phyloP scores from a whole-genome alignment of 2,329 filamentous ascomycete genomes.

The Trichophyton simii region DNA sequence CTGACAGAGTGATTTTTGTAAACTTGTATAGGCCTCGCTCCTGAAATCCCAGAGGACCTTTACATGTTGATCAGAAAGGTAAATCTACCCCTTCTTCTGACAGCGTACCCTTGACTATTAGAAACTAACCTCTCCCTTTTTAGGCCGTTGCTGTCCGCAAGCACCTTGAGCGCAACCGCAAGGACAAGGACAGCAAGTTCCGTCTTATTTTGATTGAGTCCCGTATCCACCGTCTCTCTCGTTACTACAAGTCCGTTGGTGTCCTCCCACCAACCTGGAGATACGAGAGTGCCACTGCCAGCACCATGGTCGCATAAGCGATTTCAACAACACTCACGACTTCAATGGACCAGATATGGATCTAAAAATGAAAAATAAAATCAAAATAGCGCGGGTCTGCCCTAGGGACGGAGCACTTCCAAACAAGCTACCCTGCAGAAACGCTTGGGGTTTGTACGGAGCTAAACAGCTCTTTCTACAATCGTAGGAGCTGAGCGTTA shows the following conservation, averaged over 20 bases:
- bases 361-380: background rate
- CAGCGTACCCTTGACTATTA: background rate
- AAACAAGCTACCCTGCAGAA: background rate
- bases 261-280: slow-evolving; percentile 85
- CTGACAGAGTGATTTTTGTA: slow-evolving; percentile 74
- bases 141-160: slow-evolving; percentile 97
- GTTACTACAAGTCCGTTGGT: slow-evolving; percentile 97
- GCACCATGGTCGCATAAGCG: slow-evolving; percentile 79
- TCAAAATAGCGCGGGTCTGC: background rate
- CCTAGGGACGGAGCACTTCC: background rate
- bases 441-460: background rate
- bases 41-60: slow-evolving; percentile 97
- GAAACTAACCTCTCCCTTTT: background rate
- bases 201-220: slow-evolving; percentile 99
- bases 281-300: slow-evolving; percentile 96
- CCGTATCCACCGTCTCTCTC: slow-evolving; percentile 97
- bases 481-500: slow-evolving; percentile 1
- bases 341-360: background rate
- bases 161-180: slow-evolving; percentile 99
- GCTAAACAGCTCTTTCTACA: background rate
- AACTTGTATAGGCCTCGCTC: slow-evolving; percentile 71
- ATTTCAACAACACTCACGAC: background rate
- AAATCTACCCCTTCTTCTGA: slow-evolving; percentile 18
- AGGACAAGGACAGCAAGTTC: slow-evolving; percentile 99
- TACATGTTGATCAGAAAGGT: slow-evolving; percentile 99